Conservation (phyloP, 768 basidiomycete genomes). For the Saitozyma sp. region DNA sequence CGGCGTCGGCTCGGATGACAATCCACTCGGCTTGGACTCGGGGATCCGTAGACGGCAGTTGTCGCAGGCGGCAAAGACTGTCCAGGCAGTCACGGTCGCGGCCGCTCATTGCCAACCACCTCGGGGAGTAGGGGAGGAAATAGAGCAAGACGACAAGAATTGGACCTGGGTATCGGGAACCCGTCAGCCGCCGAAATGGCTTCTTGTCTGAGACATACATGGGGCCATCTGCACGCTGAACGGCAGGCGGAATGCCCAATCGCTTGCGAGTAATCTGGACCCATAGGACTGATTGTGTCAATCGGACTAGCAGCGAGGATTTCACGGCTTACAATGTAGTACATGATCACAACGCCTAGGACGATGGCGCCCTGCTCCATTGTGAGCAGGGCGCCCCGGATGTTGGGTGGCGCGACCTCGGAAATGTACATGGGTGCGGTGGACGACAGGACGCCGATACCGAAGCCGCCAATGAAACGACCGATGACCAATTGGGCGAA, state of each 20-base stretch:
- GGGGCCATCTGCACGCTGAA: too few relatives aligned
- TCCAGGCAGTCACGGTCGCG: constrained; percentile 19
- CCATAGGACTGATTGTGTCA: too few relatives aligned
- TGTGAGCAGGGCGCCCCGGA: constrained; percentile 13
- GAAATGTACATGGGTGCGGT: constrained; percentile 16
- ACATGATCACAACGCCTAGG: constrained; percentile 12
- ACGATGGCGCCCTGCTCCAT: constrained; percentile 17
- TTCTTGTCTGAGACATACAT: too few relatives aligned
- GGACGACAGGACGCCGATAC: constrained; percentile 12
- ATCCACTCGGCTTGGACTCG: constrained; percentile 30
- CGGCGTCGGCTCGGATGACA: constrained; percentile 14
- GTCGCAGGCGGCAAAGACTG: constrained; percentile 14
- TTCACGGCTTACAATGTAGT: constrained; percentile 14
- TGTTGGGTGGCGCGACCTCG: constrained; percentile 20
- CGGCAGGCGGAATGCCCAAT: too few relatives aligned
- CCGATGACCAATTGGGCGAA: constrained; percentile 9
- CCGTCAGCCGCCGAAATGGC: too few relatives aligned
- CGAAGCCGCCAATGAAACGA: constrained; percentile 13
- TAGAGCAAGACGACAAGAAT: constrained; percentile 5
- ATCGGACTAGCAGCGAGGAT: too few relatives aligned
- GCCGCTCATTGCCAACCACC: constrained; percentile 32
- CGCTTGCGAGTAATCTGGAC: too few relatives aligned
- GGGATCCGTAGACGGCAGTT: constrained; percentile 8
- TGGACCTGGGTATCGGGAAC: background rate
- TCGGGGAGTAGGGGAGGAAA: constrained; percentile 23